These are phyloP conservation scores for Russula griseocarnosa DNA, from an alignment of 768 basidiomycete genomes.

Conservation along the genomic window DNA sequence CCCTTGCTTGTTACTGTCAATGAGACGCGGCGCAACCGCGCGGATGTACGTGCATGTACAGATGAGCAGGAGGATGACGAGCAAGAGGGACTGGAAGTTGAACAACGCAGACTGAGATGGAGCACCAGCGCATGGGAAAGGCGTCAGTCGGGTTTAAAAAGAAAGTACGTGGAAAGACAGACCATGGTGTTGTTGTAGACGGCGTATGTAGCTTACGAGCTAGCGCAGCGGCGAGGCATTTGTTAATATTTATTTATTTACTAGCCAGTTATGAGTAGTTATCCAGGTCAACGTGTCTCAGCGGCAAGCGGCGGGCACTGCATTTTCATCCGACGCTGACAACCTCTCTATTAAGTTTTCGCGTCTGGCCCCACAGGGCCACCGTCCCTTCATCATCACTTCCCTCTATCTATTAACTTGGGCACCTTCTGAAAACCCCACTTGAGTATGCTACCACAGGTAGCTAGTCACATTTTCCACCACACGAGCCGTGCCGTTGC, in stretches of 20 bases:
- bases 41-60: slow-evolving; percentile 98
- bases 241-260: slow-evolving; percentile 4
- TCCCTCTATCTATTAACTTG: not conserved
- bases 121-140: too few relatives aligned
- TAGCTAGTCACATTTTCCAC: slow-evolving; percentile 72
- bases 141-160: not conserved
- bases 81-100: slow-evolving; percentile 94
- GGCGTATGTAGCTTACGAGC: too few relatives aligned
- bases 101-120: slow-evolving; percentile 81
- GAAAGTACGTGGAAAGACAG: not conserved
- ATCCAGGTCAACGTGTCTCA: slow-evolving; percentile 9
- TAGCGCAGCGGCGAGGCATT: rapidly evolving
- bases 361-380: not conserved
- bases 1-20: slow-evolving; percentile 96
- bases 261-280: not conserved
- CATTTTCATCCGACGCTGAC: not conserved
- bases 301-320: not conserved
- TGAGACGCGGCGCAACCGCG: slow-evolving; percentile 79
- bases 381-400: not conserved
- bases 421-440: slow-evolving; percentile 11
- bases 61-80: slow-evolving; percentile 88
- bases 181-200: slow-evolving; percentile 3
- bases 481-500: slow-evolving; percentile 73
- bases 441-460: slow-evolving; percentile 69
- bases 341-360: not conserved